Conservation (phyloP, 148 eudicot genomes). For the Gaultheria prostrata region DNA sequence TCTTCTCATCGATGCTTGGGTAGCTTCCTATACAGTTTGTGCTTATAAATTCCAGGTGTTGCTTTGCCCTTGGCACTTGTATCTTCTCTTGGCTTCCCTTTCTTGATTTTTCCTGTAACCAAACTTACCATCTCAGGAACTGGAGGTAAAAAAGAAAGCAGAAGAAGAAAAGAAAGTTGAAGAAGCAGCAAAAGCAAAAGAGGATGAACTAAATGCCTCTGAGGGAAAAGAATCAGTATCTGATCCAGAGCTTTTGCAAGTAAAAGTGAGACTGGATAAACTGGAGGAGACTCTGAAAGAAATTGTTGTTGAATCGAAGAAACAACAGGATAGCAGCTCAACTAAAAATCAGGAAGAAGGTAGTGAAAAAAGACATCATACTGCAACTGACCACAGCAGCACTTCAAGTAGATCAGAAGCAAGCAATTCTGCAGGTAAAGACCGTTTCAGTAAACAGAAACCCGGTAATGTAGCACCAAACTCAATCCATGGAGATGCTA, state of each 20-base stretch:
- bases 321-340: slow-evolving; percentile 26
- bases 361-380: slow-evolving; percentile 18
- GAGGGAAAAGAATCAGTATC: slow-evolving; percentile 40
- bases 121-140: slow-evolving; percentile 39
- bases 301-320: slow-evolving; percentile 58
- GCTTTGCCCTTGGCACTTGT: neutral
- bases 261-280: slow-evolving; percentile 63
- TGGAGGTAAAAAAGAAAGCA: slow-evolving; percentile 57
- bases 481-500: slow-evolving; percentile 18
- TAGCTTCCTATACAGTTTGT: neutral
- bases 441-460: slow-evolving; percentile 11
- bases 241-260: slow-evolving; percentile 51
- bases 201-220: slow-evolving; percentile 45
- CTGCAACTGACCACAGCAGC: slow-evolving; percentile 2
- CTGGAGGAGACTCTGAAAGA: slow-evolving; percentile 67
- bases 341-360: slow-evolving; percentile 27
- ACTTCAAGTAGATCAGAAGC: slow-evolving; percentile 14
- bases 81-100: neutral
- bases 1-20: neutral
- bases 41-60: neutral
- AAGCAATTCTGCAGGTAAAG: slow-evolving; percentile 14
- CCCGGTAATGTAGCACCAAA: slow-evolving; percentile 4
- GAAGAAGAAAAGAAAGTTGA: slow-evolving; percentile 32
- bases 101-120: neutral
- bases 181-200: slow-evolving; percentile 58